Conservation (phyloP, 2,329 filamentous ascomycete species). For the Zasmidium citrigriseum region DNA sequence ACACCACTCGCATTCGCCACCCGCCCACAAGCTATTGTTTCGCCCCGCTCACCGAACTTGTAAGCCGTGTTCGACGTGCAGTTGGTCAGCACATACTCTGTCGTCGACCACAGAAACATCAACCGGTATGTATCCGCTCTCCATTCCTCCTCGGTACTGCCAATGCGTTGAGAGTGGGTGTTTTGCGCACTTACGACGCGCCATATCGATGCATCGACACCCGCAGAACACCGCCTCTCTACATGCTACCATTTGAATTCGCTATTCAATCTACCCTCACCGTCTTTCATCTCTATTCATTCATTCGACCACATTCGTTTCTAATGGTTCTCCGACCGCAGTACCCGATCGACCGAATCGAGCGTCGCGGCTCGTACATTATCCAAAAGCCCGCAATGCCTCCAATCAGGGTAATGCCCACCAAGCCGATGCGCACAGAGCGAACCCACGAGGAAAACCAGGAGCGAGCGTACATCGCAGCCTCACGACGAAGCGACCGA, state of each 20-base stretch:
- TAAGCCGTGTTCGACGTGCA: background rate
- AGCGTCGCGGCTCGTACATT: too few species aligned
- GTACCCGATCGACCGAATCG: too few species aligned
- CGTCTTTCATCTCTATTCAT: too few species aligned
- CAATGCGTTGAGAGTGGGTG: too few species aligned
- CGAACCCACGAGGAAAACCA: conserved; percentile 79
- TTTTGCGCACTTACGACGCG: too few species aligned
- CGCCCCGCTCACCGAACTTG: background rate
- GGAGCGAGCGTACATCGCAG: conserved; percentile 88
- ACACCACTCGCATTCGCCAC: background rate
- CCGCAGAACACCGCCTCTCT: too few species aligned
- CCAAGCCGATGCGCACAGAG: conserved; percentile 62
- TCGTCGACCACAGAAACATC: background rate
- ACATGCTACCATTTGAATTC: too few species aligned
- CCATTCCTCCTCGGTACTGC: too few species aligned
- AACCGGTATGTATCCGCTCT: background rate
- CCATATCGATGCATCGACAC: too few species aligned
- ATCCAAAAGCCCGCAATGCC: conserved; percentile 28
- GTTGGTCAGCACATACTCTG: background rate
- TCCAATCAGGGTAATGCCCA: conserved; percentile 39
- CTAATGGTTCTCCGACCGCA: too few species aligned
- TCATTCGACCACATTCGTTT: too few species aligned
- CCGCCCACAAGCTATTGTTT: background rate
- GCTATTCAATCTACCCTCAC: too few species aligned
- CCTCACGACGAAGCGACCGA: conserved; percentile 81